A percentile compares a stretch with the other conserved stretches of the same genome.
Conservation (phyloP, 306 rosid species). For the Ammopiptanthus mongolicus region DNA sequence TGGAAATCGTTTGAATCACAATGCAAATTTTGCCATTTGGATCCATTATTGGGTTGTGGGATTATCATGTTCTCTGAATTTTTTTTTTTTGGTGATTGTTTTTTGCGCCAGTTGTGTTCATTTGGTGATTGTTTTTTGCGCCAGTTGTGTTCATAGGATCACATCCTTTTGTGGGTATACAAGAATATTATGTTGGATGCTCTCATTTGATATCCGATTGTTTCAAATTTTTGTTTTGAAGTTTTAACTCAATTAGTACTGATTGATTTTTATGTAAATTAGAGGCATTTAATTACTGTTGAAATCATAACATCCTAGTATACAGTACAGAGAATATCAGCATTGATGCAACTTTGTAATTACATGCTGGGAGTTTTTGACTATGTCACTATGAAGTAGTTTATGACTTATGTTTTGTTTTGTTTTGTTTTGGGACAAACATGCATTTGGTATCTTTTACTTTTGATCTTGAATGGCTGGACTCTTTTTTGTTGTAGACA, state of each 20-base stretch:
- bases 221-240: not conserved
- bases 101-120: not conserved
- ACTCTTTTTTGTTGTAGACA: slow-evolving; percentile 49
- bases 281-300: not conserved
- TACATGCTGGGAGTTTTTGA: not conserved
- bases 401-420: not conserved
- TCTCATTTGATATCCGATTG: not conserved
- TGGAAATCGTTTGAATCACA: not conserved
- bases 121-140: not conserved
- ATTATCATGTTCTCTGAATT: not conserved
- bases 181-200: not conserved
- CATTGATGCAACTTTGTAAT: not conserved
- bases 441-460: not conserved
- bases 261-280: not conserved
- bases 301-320: not conserved
- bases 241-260: not conserved
- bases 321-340: not conserved
- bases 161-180: not conserved
- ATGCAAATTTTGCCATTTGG: not conserved
- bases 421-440: not conserved
- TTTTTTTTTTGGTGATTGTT: not conserved
- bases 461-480: not conserved
- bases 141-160: not conserved
- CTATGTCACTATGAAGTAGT: not conserved
- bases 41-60: not conserved